These are phyloP conservation scores for Podospora anserina DNA, from an alignment of 495 filamentous ascomycete genomes.

Conservation along the genomic window DNA sequence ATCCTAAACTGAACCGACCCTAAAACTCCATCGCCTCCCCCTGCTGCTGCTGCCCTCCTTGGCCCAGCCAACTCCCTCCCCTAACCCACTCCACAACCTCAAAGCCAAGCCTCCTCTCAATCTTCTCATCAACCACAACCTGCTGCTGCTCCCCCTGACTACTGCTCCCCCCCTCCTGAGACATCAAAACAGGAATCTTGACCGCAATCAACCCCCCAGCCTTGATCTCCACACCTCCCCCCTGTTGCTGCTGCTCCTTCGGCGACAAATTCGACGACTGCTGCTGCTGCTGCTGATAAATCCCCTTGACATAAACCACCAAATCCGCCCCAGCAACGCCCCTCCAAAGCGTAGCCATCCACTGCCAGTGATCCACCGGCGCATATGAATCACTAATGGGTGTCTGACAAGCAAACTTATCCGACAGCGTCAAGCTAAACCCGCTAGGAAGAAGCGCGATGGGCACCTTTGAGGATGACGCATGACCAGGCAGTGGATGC, in stretches of 20 bases:
- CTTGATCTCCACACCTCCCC: slow-evolving; percentile 53
- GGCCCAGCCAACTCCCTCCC: slow-evolving; percentile 33
- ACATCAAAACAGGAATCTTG: slow-evolving; percentile 18
- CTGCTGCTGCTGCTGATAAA: slow-evolving; percentile 20
- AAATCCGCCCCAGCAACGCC: slow-evolving; percentile 83
- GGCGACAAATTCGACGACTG: slow-evolving; percentile 5
- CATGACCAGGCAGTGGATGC: not conserved
- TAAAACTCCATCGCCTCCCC: slow-evolving; percentile 10
- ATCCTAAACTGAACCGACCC: not conserved
- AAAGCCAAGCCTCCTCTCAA: slow-evolving; percentile 69
- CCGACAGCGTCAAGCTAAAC: slow-evolving; percentile 72
- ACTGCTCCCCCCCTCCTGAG: slow-evolving; percentile 6
- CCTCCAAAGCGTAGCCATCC: slow-evolving; percentile 94
- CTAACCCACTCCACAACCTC: slow-evolving; percentile 81
- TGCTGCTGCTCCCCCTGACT: slow-evolving; percentile 22
- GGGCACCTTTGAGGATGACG: slow-evolving; percentile 39
- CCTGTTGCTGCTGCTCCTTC: not conserved
- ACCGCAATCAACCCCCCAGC: slow-evolving; percentile 40
- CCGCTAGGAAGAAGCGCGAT: slow-evolving; percentile 67
- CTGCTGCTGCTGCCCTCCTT: slow-evolving; percentile 10
- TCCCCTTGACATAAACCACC: slow-evolving; percentile 63
- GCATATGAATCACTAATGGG: slow-evolving; percentile 75
- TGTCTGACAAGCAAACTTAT: slow-evolving; percentile 66
- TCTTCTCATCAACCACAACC: slow-evolving; percentile 59
- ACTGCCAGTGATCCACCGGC: slow-evolving; percentile 93